phyloP scores from a whole-genome alignment of 495 filamentous ascomycete species.

The Talaromyces adpressus region DNA sequence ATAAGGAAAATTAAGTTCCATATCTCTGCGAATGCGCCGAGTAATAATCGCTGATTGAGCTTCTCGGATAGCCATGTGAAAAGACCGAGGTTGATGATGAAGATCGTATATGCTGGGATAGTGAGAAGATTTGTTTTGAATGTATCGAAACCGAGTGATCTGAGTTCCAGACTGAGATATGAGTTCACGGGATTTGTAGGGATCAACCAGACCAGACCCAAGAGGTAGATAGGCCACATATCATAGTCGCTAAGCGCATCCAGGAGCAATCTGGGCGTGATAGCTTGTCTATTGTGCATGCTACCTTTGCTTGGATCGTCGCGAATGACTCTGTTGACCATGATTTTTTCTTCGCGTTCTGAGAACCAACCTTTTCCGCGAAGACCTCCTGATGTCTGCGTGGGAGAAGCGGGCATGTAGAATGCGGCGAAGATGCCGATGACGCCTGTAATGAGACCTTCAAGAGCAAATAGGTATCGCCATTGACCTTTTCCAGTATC shows the following conservation, averaged over 20 bases:
- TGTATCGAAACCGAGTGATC: slow-evolving; percentile 54
- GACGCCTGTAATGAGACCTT: slow-evolving; percentile 46
- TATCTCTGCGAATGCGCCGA: slow-evolving; percentile 42
- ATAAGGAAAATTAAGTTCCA: slow-evolving; percentile 52
- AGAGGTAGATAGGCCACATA: slow-evolving; percentile 63
- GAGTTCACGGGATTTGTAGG: slow-evolving; percentile 41
- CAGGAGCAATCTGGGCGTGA: slow-evolving; percentile 52
- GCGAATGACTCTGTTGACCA: slow-evolving; percentile 68
- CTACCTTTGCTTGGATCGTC: slow-evolving; percentile 63
- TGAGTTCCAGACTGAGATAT: slow-evolving; percentile 59
- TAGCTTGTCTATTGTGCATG: slow-evolving; percentile 55
- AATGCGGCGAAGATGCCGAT: slow-evolving; percentile 59
- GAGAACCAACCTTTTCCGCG: slow-evolving; percentile 72
- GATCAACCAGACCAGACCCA: slow-evolving; percentile 52
- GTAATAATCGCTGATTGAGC: slow-evolving; percentile 44
- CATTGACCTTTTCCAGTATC: slow-evolving; percentile 56
- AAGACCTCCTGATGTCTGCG: slow-evolving; percentile 60
- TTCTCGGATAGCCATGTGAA: slow-evolving; percentile 49
- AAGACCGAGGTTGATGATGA: slow-evolving; percentile 36
- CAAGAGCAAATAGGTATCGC: slow-evolving; percentile 62
- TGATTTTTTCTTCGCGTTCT: slow-evolving; percentile 57
- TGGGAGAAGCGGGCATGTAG: slow-evolving; percentile 66
- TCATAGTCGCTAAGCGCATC: slow-evolving; percentile 57
- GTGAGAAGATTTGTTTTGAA: slow-evolving; percentile 64
- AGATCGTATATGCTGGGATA: slow-evolving; percentile 51